phyloP scores from a whole-genome alignment of 305 asterid species.

The Fraxinus velutina region DNA sequence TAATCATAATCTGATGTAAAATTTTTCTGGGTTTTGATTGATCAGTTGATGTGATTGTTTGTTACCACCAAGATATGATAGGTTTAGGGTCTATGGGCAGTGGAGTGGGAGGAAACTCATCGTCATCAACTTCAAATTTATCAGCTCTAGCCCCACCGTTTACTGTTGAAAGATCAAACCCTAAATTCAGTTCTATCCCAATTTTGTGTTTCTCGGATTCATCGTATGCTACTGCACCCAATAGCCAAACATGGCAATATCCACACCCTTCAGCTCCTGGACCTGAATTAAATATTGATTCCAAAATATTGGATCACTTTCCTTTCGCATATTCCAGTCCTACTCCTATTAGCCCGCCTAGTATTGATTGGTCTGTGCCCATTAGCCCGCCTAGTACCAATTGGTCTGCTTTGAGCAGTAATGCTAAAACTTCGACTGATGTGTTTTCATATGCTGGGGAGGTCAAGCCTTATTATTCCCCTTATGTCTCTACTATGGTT shows the following conservation, averaged over 20 bases:
- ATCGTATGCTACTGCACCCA: conserved; percentile 33
- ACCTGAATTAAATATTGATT: conserved; percentile 38
- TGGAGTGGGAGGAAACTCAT: conserved; percentile 49
- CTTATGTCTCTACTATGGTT: conserved; percentile 41
- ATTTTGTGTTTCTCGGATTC: conserved; percentile 41
- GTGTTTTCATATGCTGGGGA: conserved; percentile 39
- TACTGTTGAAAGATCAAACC: conserved; percentile 65
- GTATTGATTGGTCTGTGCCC: not conserved
- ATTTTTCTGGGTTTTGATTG: conserved; percentile 34
- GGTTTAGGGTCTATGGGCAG: conserved; percentile 56
- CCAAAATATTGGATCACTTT: conserved; percentile 33
- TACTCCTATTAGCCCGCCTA: conserved; percentile 21
- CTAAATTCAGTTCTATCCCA: conserved; percentile 49
- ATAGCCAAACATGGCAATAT: conserved; percentile 50
- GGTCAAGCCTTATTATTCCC: conserved; percentile 42
- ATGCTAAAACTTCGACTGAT: conserved; percentile 21
- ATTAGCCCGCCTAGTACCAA: conserved; percentile 25
- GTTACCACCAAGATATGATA: conserved; percentile 40
- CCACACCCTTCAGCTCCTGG: conserved; percentile 41
- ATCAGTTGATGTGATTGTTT: conserved; percentile 28
- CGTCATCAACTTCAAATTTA: conserved; percentile 71
- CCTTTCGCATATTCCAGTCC: conserved; percentile 35
- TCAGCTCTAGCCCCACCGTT: conserved; percentile 93
- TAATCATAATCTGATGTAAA: conserved; percentile 3
- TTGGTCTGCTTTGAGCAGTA: conserved; percentile 42